A percentile compares a stretch with the other conserved stretches of the same genome.
These are phyloP conservation scores for Paraurostyla sp. DNA, from an alignment of 73 alveolate species.

Conservation along the genomic window DNA sequence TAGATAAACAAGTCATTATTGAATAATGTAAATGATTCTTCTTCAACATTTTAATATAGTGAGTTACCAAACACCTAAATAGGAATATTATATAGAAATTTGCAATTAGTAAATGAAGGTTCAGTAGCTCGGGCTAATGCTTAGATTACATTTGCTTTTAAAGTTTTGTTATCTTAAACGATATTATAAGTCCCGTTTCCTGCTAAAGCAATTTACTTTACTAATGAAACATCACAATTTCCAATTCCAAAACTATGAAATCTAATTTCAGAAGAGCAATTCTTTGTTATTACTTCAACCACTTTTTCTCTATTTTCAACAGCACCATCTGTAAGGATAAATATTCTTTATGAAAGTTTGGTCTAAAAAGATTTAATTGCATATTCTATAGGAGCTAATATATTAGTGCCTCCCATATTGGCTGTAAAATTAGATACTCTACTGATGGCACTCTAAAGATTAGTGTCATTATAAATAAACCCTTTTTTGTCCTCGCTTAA, in stretches of 20 bases:
- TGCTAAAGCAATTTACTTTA: not conserved
- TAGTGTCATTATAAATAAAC: slow-evolving; percentile 32
- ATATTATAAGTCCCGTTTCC: slow-evolving; percentile 15
- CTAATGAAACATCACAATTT: not conserved
- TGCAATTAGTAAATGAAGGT: slow-evolving; percentile 2
- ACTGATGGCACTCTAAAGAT: not conserved
- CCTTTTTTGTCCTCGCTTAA: not conserved
- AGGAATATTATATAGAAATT: not conserved
- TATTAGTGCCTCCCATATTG: slow-evolving; percentile 73
- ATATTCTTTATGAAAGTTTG: not conserved
- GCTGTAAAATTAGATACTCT: slow-evolving; percentile 39
- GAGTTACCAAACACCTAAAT: not conserved
- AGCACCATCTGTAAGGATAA: slow-evolving; percentile 69
- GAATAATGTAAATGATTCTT: not conserved
- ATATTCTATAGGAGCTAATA: slow-evolving; percentile 26
- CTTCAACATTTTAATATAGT: not conserved
- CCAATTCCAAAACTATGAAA: slow-evolving; percentile 53
- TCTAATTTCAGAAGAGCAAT: not conserved
- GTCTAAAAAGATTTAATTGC: not conserved
- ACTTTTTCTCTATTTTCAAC: slow-evolving; percentile 14
- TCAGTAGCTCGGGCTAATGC: slow-evolving; percentile 7
- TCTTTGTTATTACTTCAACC: not conserved
- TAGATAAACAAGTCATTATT: not conserved
- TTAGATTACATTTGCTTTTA: not conserved
- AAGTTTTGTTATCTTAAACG: not conserved